A percentile compares a stretch with the other conserved stretches of the same genome.
Evolutionary conservation across 2,329 filamentous ascomycete genomes (phyloP).

Genomic region (Leptographium procerum): DNA sequence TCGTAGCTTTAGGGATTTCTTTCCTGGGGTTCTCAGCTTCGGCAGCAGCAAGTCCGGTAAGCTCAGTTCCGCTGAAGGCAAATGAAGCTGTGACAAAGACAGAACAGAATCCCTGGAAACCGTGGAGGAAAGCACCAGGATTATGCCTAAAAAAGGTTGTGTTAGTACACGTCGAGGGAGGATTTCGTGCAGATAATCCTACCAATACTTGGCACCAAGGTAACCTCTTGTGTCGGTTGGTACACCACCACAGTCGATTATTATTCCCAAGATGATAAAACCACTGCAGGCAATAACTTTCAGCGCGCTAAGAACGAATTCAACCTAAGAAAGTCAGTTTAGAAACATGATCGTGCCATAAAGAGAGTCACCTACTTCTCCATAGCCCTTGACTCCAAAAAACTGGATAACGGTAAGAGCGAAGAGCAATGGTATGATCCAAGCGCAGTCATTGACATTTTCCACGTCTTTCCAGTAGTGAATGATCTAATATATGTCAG

Average conservation of each 20-base stretch:
- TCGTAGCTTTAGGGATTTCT: slow-evolving; percentile 36
- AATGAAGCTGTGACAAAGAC: slow-evolving; percentile 42
- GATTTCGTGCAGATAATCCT: slow-evolving; percentile 13
- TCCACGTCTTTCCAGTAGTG: slow-evolving; percentile 34
- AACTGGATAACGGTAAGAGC: slow-evolving; percentile 38
- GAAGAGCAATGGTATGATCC: slow-evolving; percentile 44
- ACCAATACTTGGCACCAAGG: slow-evolving; percentile 51
- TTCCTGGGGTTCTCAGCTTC: slow-evolving; percentile 36
- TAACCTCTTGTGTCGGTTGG: slow-evolving; percentile 36
- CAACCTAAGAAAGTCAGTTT: slow-evolving; percentile 20
- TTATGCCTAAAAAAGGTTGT: slow-evolving; percentile 12
- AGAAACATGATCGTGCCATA: background rate
- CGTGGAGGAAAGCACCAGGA: slow-evolving; percentile 40
- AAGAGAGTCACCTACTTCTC: slow-evolving; percentile 24
- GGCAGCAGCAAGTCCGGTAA: slow-evolving; percentile 39
- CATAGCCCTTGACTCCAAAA: slow-evolving; percentile 46
- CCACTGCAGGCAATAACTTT: slow-evolving; percentile 48
- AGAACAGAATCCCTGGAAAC: slow-evolving; percentile 37
- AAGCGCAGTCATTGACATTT: slow-evolving; percentile 38
- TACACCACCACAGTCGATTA: slow-evolving; percentile 46
- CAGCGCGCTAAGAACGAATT: slow-evolving; percentile 45
- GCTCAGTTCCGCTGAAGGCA: slow-evolving; percentile 39
- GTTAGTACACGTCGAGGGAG: background rate
- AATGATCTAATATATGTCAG: slow-evolving; percentile 26
- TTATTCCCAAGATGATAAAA: slow-evolving; percentile 53